A percentile compares a stretch with the other conserved stretches of the same genome.
These are phyloP conservation scores for Trichoderma sp. DNA, from an alignment of 2,329 filamentous ascomycete species.

Conservation along the genomic window DNA sequence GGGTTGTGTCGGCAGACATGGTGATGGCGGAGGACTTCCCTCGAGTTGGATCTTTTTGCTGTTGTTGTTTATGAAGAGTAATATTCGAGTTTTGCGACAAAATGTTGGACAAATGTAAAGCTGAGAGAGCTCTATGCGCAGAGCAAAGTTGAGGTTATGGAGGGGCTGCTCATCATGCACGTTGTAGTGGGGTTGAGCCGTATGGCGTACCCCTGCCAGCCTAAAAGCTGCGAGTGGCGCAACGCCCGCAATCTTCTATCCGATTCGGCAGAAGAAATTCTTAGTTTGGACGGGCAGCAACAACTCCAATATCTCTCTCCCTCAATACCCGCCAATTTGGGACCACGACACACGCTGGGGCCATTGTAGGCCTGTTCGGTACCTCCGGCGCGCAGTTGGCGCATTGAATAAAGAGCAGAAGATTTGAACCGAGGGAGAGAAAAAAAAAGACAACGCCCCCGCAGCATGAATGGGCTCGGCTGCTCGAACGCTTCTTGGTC, in stretches of 20 bases:
- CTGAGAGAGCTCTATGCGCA: neutral
- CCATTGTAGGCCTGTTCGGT: conserved; percentile 14
- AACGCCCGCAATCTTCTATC: conserved; percentile 9
- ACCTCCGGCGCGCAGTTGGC: conserved; percentile 22
- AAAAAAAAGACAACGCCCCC: neutral
- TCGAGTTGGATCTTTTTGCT: no score
- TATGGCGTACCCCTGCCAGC: conserved; percentile 23
- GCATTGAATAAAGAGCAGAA: neutral
- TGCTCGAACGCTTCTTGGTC: conserved; percentile 37
- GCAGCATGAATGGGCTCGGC: conserved; percentile 35
- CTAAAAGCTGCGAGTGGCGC: conserved; percentile 20
- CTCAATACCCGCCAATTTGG: neutral
- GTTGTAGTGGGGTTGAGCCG: neutral
- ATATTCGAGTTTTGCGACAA: neutral
- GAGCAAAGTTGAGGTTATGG: conserved; percentile 15
- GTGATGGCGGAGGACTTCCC: neutral
- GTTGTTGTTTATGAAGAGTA: neutral
- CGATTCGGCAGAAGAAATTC: conserved; percentile 18
- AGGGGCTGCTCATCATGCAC: conserved; percentile 11
- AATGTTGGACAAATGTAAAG: neutral
- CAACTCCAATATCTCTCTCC: neutral
- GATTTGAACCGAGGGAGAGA: neutral
- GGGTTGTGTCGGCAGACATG: conserved; percentile 65
- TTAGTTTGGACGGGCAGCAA: neutral
- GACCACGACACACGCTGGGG: neutral